Base-by-base conservation (phyloP, 768 basidiomycete genomes). In the Russula ochroleuca region DNA sequence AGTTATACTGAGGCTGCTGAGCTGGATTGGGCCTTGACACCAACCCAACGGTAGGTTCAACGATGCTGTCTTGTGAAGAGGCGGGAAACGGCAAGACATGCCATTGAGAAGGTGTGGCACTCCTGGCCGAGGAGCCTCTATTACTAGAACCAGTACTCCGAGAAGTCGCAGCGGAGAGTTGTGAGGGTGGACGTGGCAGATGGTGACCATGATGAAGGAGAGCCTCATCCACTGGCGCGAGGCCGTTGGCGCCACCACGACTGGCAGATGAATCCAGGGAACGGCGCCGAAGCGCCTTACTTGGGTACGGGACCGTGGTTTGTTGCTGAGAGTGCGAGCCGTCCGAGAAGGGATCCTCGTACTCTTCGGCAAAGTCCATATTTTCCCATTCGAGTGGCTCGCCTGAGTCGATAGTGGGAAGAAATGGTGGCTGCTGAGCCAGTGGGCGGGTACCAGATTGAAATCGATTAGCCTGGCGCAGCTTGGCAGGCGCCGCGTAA, bases 331-430 rank as follows among this genome's bases (percentile, higher is more conserved):
- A 50, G 1, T 57, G 57, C 11, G 66, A 62, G 59, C 63, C 59
- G 25, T 75, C 75, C 9, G 70, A 59, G 61, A 75, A 76, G 0
- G 74, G 74, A 41, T 76, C 73, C 0, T 71, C 68, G 7, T 70
- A 62, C 17, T 68, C 65, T 10, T 17, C 31, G 28, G 9, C 23
- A 47, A 48, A 9, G 40, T 65, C 60, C 8, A 62, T 10, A 49
- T 58, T 65, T 9, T 70, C 68, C 71, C 69, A 72, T 19, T 69
- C 55, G 19, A 75, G 58, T 5, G 73, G 71, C 59, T 73, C 72
- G 31, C 74, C 74, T 19, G 73, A 73, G 59, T 71, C 69, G 56
- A 75, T 75, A 0, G 73, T 74, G 14, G 74, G 74, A 3, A 75
- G 61, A 52, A 49, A 53, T 3, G 67, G 56, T 14, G 45, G 55